Conservation (phyloP, 2,329 filamentous ascomycete genomes). For the Neofusicoccum sp. region DNA sequence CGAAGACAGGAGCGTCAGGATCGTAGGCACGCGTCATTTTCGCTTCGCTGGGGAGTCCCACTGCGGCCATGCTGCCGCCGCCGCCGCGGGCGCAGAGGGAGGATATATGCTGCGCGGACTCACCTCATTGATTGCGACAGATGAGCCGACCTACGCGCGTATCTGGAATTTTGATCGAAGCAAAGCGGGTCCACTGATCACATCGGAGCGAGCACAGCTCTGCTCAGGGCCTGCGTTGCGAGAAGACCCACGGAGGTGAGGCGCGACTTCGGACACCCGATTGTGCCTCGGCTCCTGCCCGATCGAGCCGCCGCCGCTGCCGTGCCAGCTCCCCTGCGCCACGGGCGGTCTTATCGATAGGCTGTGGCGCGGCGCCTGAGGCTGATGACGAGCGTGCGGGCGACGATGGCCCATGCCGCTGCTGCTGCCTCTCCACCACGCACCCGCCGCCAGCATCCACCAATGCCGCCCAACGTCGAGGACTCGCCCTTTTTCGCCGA, state of each 20-base stretch:
- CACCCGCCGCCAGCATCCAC: neutral
- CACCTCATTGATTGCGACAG: conserved; percentile 8
- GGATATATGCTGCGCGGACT: neutral
- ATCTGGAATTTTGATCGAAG: conserved; percentile 4
- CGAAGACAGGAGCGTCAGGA: conserved; percentile 3
- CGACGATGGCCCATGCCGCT: conserved; percentile 1
- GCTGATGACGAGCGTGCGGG: neutral
- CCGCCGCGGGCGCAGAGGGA: neutral
- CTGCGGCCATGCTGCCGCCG: neutral
- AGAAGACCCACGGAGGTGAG: conserved; percentile 10
- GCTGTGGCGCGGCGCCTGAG: neutral
- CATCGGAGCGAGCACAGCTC: conserved; percentile 4
- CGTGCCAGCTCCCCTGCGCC: too few species aligned
- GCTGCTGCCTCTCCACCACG: conserved; percentile 12
- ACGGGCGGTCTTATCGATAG: neutral
- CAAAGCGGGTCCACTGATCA: conserved; percentile 8
- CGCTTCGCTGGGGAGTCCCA: neutral
- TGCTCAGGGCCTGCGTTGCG: conserved; percentile 5
- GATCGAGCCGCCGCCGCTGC: neutral
- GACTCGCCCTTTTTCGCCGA: conserved; percentile 40
- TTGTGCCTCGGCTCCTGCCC: conserved; percentile 6
- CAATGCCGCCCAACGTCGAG: conserved; percentile 38
- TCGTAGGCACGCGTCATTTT: conserved; percentile 4
- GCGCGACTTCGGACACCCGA: conserved; percentile 16
- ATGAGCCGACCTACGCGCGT: conserved; percentile 14